phyloP scores from a whole-genome alignment of 2,329 filamentous ascomycete species.

The Sclerotinia glacialis region DNA sequence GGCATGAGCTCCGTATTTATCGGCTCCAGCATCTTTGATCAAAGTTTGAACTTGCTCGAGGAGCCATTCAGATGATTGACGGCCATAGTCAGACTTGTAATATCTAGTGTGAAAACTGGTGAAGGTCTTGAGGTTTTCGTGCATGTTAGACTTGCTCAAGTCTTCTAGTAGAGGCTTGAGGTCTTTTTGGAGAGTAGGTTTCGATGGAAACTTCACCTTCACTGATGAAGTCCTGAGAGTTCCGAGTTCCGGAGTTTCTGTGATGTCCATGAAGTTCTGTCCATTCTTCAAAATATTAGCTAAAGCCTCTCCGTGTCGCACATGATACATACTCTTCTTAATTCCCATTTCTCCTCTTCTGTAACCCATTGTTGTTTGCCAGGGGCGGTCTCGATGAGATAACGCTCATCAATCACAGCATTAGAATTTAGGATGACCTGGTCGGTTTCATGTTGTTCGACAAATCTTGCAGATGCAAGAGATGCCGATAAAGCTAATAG shows the following conservation, averaged over 20 bases:
- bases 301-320: background rate
- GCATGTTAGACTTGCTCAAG: constrained; percentile 74
- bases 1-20: constrained; percentile 63
- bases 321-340: constrained; percentile 65
- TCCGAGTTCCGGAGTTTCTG: constrained; percentile 66
- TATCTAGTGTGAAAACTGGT: constrained; percentile 79
- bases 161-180: constrained; percentile 65
- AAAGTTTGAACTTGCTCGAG: constrained; percentile 70
- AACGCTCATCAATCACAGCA: constrained; percentile 50
- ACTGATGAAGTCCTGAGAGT: constrained; percentile 43
- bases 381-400: constrained; percentile 79
- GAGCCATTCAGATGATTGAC: constrained; percentile 85
- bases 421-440: constrained; percentile 48
- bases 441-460: constrained; percentile 52
- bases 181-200: constrained; percentile 61
- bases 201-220: constrained; percentile 61
- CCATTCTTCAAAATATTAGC: constrained; percentile 60
- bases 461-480: constrained; percentile 53
- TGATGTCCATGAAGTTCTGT: constrained; percentile 92
- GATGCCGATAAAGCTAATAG: constrained; percentile 55
- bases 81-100: constrained; percentile 75
- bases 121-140: constrained; percentile 72
- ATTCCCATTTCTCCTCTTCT: constrained; percentile 91
- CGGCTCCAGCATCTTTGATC: constrained; percentile 68
- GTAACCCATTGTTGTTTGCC: constrained; percentile 84